Evolutionary conservation across 2,329 filamentous ascomycete genomes (phyloP), one percentile per base, ranked within the genome.

Genomic region (Colletotrichum camelliae): DNA sequence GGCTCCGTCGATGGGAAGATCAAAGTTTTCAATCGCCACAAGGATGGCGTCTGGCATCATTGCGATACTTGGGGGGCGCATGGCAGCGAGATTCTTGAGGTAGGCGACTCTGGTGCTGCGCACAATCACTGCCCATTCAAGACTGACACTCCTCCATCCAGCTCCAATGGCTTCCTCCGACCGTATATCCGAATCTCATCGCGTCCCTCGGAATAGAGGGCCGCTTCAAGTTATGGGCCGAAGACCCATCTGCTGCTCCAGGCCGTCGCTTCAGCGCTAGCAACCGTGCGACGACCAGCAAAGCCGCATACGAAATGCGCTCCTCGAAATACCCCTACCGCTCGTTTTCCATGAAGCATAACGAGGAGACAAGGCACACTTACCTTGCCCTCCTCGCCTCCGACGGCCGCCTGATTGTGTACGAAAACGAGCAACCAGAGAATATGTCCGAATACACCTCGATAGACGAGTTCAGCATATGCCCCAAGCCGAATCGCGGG

Each of bases 121-220:
- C 29, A 31, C 18, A 16, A 72, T 55, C 55, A 58, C 52, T 58
- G 18, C 39, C 33, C 35, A 43, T 4, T 33, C 29, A 24, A 67
- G 24, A 64, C 67, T 71, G 27, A 73, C 60, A 15, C n/a, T 35
- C 68, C 78, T 77, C 74, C 48, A 12, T 62, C 65, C 81, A 96
- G 95, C 93, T 98, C 70, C 95, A 97, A 89, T 98, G 96, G 96
- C 94, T 98, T 73, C 95, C 96, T 1, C 94, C 96, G 0, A 96
- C 95, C 77, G 93, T 97, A 75, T 97, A 97, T 79, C 95, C 92
- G 48, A 93, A 97, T 82, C 91, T 98, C 80, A 88, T 98, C 79
- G 96, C 94, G 72, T 98, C 94, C 70, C 94, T 98, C 75, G 95
- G 95, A 77, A 94, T 96, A 81, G 96, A 98, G 81, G 95, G 96